Evolutionary conservation across 306 rosid genomes (phyloP).

Genomic region (Vigna radiata): DNA sequence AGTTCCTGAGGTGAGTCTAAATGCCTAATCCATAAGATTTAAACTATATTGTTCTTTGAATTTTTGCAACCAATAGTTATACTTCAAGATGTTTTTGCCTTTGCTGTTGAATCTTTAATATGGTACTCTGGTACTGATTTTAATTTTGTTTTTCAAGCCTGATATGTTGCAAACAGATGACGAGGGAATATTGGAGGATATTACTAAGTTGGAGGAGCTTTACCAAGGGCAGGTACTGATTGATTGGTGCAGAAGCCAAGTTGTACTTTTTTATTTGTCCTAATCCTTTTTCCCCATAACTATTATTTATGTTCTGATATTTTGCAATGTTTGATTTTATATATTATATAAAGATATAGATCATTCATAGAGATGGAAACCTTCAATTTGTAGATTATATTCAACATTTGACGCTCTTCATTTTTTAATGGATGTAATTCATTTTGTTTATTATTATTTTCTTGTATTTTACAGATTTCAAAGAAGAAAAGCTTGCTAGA

Average conservation of each 20-base stretch:
- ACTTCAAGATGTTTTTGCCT: background rate
- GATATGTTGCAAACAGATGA: conserved; percentile 69
- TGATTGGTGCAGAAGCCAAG: conserved; percentile 32
- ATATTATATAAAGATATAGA: conserved; percentile 15
- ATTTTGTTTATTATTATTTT: conserved; percentile 42
- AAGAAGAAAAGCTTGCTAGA: conserved; percentile 73
- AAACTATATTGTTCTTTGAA: conserved; percentile 5
- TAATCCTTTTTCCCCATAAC: background rate
- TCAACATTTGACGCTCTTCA: conserved; percentile 18
- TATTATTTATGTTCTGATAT: conserved; percentile 28
- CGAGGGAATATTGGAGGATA: conserved; percentile 77
- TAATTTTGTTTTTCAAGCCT: conserved; percentile 69
- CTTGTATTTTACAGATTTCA: conserved; percentile 60
- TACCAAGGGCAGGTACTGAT: conserved; percentile 72
- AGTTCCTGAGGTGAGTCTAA: conserved; percentile 72
- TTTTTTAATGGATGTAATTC: conserved; percentile 30
- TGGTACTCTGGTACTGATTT: conserved; percentile 44
- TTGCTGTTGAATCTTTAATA: conserved; percentile 28
- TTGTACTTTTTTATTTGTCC: conserved; percentile 24
- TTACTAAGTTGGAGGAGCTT: conserved; percentile 72
- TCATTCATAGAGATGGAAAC: conserved; percentile 37
- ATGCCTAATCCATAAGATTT: conserved; percentile 25
- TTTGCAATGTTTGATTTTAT: conserved; percentile 3
- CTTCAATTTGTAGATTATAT: conserved; percentile 30
- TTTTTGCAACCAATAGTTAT: conserved; percentile 31